Evolutionary conservation across 2,329 filamentous ascomycete species (phyloP).

Genomic region (Colletotrichum magnum): DNA sequence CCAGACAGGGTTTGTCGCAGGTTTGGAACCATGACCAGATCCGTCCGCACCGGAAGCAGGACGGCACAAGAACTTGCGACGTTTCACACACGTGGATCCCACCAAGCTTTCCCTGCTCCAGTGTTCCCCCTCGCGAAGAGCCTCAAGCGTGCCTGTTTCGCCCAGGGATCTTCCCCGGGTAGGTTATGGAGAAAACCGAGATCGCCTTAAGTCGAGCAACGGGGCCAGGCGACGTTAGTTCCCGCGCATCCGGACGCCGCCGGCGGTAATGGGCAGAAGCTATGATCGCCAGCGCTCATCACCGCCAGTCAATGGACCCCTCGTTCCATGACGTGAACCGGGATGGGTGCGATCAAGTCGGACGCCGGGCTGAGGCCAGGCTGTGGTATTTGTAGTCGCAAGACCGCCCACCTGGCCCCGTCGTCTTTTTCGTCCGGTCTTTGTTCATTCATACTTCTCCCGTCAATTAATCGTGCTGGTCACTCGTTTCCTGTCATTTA

Average conservation of each 20-base stretch:
- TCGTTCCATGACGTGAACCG: background rate
- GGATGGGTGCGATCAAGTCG: background rate
- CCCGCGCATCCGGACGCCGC: constrained; percentile 11
- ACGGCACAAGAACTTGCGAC: constrained; percentile 39
- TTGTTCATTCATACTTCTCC: constrained; percentile 3
- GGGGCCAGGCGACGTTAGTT: constrained; percentile 14
- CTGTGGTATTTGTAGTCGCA: constrained; percentile 33
- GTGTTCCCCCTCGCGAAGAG: constrained; percentile 10
- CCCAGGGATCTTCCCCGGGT: constrained; percentile 26
- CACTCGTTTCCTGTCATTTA: constrained; percentile 35
- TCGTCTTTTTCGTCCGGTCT: constrained; percentile 14
- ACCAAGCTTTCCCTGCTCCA: constrained; percentile 14
- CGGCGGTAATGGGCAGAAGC: constrained; percentile 14
- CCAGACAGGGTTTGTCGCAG: constrained; percentile 37
- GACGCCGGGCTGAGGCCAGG: constrained; percentile 1
- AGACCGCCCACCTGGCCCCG: constrained; percentile 2
- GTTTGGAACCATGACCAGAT: constrained; percentile 23
- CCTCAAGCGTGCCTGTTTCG: constrained; percentile 21
- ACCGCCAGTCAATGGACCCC: constrained; percentile 9
- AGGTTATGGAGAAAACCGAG: background rate
- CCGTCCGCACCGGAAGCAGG: constrained; percentile 33
- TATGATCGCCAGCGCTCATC: constrained; percentile 31
- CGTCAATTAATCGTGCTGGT: constrained; percentile 34
- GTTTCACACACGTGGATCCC: constrained; percentile 35
- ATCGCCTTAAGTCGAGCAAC: background rate